Conservation (phyloP, 1,139 yeast genomes). For the Saccharomycopsis crataegensis region DNA sequence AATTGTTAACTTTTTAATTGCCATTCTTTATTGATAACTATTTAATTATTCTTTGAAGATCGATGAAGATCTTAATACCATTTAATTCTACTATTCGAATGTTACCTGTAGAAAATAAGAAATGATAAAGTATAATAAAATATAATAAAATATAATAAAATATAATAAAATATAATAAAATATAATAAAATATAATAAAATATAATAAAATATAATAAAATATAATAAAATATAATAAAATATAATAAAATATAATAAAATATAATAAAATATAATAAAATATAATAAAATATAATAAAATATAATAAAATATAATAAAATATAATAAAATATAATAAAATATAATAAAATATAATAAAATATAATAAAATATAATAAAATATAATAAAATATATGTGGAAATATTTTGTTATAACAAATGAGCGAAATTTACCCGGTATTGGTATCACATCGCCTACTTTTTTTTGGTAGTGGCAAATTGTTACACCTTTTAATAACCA, state of each 20-base stretch:
- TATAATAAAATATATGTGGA: background rate
- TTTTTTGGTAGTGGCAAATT: background rate
- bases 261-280: background rate
- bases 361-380: background rate
- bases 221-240: background rate
- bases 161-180: background rate
- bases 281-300: background rate
- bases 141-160: constrained; percentile 2
- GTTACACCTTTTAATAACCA: background rate
- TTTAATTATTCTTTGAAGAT: background rate
- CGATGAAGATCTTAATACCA: background rate
- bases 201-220: background rate
- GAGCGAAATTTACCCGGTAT: no score
- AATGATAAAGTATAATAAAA: background rate
- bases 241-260: background rate
- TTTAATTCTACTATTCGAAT: background rate
- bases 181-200: background rate
- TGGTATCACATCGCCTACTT: background rate
- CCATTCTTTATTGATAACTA: background rate
- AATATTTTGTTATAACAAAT: background rate
- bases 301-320: background rate
- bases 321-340: background rate
- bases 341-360: background rate
- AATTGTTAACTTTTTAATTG: background rate
- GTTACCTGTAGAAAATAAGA: no score